Percentiles rank a stretch among this genome's conserved stretches.
Evolutionary conservation across 306 rosid species (phyloP).

Genomic region (Quercus mongolica): DNA sequence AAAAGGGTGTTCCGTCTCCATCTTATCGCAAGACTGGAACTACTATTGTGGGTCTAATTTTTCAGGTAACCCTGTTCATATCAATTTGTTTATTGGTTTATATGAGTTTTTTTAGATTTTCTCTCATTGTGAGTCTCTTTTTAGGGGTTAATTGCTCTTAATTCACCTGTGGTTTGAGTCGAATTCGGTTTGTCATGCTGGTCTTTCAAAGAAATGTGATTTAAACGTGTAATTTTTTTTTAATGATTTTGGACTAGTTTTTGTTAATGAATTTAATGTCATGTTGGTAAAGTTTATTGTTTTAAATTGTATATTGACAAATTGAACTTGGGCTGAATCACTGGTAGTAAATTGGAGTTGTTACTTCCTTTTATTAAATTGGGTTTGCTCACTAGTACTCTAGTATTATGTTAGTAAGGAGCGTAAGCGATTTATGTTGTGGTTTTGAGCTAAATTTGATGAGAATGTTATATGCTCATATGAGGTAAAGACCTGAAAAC

Average conservation of each 20-base stretch:
- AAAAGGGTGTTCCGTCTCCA: conserved; percentile 33
- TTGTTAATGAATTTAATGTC: background rate
- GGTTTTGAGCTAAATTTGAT: background rate
- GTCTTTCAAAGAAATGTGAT: too few species aligned
- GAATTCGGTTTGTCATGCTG: too few species aligned
- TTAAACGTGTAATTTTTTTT: too few species aligned
- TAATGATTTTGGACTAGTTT: too few species aligned
- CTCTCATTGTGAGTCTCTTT: too few species aligned
- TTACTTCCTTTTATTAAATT: background rate
- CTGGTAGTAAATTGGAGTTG: background rate
- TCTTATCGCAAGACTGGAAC: conserved; percentile 55
- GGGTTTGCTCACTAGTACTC: background rate
- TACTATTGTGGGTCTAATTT: conserved; percentile 58
- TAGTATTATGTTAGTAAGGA: background rate
- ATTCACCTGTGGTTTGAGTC: too few species aligned
- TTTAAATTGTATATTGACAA: too few species aligned
- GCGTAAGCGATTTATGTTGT: background rate
- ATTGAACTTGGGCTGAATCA: too few species aligned
- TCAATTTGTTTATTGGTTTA: background rate
- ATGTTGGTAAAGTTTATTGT: background rate
- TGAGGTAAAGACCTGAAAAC: background rate
- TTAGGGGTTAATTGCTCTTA: too few species aligned
- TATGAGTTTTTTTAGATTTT: too few species aligned
- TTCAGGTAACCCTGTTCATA: conserved; percentile 21
- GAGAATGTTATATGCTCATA: background rate